Evolutionary conservation across 495 filamentous ascomycete genomes (phyloP).

Genomic region (Aspergillus sparsus): DNA sequence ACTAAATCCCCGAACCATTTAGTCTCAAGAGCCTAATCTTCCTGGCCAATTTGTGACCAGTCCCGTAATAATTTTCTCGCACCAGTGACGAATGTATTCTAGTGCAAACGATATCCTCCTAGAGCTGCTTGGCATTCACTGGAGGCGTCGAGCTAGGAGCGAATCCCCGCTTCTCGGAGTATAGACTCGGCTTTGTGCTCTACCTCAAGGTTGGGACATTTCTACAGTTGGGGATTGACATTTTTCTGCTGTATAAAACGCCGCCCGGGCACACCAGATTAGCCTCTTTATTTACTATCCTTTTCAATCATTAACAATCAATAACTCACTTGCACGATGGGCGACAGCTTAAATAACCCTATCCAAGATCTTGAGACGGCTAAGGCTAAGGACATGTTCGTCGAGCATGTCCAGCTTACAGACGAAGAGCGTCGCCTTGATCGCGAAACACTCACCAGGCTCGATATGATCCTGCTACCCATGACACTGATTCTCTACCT

Average conservation of each 20-base stretch:
- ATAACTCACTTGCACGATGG: too few species aligned
- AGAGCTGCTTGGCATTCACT: not conserved
- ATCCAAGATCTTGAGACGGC: constrained; percentile 7
- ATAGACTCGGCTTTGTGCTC: not conserved
- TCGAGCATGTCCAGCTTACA: constrained; percentile 16
- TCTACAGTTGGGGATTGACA: not conserved
- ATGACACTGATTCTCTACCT: constrained; percentile 20
- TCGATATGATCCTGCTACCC: constrained; percentile 19
- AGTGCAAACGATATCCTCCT: not conserved
- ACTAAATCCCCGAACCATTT: too few species aligned
- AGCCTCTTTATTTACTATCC: too few species aligned
- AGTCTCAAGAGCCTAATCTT: not conserved
- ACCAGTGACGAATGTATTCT: too few species aligned
- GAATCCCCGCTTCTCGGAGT: not conserved
- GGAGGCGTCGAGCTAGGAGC: not conserved
- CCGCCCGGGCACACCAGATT: too few species aligned
- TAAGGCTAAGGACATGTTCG: constrained; percentile 11
- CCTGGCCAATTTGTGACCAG: not conserved
- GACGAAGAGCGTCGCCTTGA: constrained; percentile 14
- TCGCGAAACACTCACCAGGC: constrained; percentile 10
- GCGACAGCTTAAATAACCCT: not conserved
- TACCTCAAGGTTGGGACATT: too few species aligned
- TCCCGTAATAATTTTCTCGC: too few species aligned
- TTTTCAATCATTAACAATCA: too few species aligned
- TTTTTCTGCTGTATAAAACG: too few species aligned